phyloP scores from a whole-genome alignment of 2,329 filamentous ascomycete genomes.

The Herpotrichia juniperi region DNA sequence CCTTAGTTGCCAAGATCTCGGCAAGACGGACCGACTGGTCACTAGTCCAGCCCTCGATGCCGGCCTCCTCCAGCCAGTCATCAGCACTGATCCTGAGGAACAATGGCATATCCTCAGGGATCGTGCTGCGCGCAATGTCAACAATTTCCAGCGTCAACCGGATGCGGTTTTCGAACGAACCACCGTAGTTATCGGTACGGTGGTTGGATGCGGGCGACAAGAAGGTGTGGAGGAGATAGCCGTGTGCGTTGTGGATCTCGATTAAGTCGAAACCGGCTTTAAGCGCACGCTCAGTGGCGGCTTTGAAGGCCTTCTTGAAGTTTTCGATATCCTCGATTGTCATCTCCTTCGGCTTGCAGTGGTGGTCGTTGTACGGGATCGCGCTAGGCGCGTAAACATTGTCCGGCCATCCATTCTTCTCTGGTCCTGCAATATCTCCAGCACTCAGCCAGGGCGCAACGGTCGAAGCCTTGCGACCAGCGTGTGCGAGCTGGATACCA shows the following conservation, averaged over 20 bases:
- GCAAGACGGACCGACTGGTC: constrained; percentile 70
- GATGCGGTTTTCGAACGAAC: constrained; percentile 73
- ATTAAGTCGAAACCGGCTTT: constrained; percentile 75
- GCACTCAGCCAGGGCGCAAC: constrained; percentile 67
- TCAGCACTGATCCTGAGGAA: constrained; percentile 76
- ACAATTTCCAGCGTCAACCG: constrained; percentile 72
- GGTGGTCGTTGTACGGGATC: constrained; percentile 66
- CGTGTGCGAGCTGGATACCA: constrained; percentile 82
- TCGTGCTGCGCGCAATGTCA: constrained; percentile 64
- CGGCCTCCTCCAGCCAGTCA: constrained; percentile 73
- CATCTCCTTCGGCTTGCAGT: constrained; percentile 70
- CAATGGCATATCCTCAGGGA: constrained; percentile 72
- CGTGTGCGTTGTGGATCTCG: constrained; percentile 81
- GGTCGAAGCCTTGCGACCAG: constrained; percentile 69
- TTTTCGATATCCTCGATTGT: constrained; percentile 70
- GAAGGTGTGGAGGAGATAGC: constrained; percentile 76
- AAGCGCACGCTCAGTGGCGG: constrained; percentile 61
- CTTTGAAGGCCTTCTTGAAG: constrained; percentile 67
- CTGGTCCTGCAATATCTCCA: constrained; percentile 61
- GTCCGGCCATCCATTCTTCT: constrained; percentile 61
- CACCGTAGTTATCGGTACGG: constrained; percentile 71
- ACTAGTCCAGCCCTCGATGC: constrained; percentile 68
- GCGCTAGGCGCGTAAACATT: constrained; percentile 64
- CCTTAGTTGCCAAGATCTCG: constrained; percentile 69
- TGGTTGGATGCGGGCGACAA: constrained; percentile 72